Evolutionary conservation across 371 early-diverging fungal species (phyloP).

Genomic region (Mucor lusitanicus): DNA sequence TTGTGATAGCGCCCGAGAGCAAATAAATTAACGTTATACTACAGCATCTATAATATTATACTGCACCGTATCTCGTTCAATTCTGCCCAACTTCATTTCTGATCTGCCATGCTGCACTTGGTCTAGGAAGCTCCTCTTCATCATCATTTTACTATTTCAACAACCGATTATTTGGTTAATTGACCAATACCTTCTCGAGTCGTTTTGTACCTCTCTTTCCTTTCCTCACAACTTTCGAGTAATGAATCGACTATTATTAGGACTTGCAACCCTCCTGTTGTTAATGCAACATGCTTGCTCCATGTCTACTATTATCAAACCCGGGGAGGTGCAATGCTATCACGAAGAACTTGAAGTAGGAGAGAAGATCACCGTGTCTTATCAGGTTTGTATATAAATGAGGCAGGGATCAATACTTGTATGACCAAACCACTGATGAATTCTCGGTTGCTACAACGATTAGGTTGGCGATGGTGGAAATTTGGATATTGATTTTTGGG

Average conservation of each 20-base stretch:
- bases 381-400: slow-evolving; percentile 45
- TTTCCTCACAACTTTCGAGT: background rate
- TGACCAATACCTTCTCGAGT: slow-evolving; percentile 13
- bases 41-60: too few relatives aligned
- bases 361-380: slow-evolving; percentile 69
- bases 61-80: too few relatives aligned
- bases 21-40: too few relatives aligned
- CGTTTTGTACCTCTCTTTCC: slow-evolving; percentile 5
- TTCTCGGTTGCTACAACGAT: background rate
- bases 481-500: slow-evolving; percentile 77
- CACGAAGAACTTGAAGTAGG: slow-evolving; percentile 60
- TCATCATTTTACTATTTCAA: background rate
- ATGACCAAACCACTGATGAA: background rate
- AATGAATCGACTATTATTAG: slow-evolving; percentile 16
- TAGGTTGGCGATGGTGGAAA: slow-evolving; percentile 73
- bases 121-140: background rate
- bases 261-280: slow-evolving; percentile 14
- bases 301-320: slow-evolving; percentile 10
- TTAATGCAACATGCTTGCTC: slow-evolving; percentile 6
- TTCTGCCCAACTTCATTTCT: too few relatives aligned
- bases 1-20: too few relatives aligned
- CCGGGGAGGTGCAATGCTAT: slow-evolving; percentile 51
- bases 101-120: too few relatives aligned
- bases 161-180: slow-evolving; percentile 1
- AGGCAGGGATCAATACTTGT: background rate